Base-by-base conservation (phyloP, 2,329 filamentous ascomycete genomes). In the Penicillium oxalicum region DNA sequence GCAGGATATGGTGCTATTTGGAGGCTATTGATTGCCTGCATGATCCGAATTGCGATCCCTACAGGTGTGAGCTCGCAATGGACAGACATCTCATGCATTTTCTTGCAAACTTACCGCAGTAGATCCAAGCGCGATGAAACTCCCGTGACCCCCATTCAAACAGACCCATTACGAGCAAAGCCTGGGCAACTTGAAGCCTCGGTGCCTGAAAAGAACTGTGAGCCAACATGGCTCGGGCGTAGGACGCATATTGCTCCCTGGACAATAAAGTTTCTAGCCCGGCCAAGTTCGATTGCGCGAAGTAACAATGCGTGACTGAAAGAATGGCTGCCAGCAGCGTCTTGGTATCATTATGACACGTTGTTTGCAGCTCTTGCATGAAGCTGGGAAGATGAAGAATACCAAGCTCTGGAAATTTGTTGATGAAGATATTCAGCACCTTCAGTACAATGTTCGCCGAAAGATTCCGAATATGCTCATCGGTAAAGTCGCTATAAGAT, bases 91-190 rank as follows among this genome's bases (percentile, higher is more conserved):
- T 40, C 5, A 28, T 4, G 7, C 32, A 44, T 25, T 13, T 8
- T n/a, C 9, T 2, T 7, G n/a, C 7, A 13, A 4, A n/a, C 18
- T 18, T 41, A 55, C 52, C 52, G 33, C 64, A 70, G 34, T 71
- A 68, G 50, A 74, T 69, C 71, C 72, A 75, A 0, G 72, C 71
- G 35, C 68, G 70, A 43, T 74, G 70, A 11, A 70, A 70, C 26
- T 72, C 64, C 6, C 72, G 61, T 0, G 64, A 62, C 0, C 71
- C 71, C 71, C 72, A 75, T 59, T 74, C 72, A 18, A 72, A 66
- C 0, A 73, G 54, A 0, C 69, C 65, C 18, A 74, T 53, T 2
- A 72, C 64, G 0, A 74, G 60, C n/a, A 74, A 53, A 0, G 69
- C 59, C 50, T 74, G 71, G 0, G 72, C 68, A 0, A 68, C 57